Evolutionary conservation across 768 basidiomycete species (phyloP).

Genomic region (Kwoniella sp.): DNA sequence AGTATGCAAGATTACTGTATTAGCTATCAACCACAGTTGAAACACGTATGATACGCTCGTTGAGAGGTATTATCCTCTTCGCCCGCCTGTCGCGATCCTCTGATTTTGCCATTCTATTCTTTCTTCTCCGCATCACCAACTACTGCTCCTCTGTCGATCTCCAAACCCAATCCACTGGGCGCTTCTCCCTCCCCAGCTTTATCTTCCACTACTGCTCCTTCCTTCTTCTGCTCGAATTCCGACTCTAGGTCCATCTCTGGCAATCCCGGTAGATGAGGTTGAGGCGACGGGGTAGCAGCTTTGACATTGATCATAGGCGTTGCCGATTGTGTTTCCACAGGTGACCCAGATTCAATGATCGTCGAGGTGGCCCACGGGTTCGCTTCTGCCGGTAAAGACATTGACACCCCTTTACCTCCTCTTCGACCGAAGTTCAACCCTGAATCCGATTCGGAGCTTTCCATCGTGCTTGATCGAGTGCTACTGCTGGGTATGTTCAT

Average conservation of each 20-base stretch:
- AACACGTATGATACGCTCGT: too few species aligned
- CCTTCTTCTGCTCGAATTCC: not conserved
- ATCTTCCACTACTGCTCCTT: not conserved
- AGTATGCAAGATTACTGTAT: too few species aligned
- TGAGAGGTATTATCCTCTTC: too few species aligned
- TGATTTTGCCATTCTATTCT: too few species aligned
- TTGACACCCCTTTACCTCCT: slow-evolving; percentile 4
- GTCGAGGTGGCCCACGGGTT: slow-evolving; percentile 20
- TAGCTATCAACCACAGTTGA: too few species aligned
- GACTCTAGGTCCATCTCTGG: slow-evolving; percentile 3
- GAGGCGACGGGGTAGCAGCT: slow-evolving; percentile 19
- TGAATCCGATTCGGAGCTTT: not conserved
- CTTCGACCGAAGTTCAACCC: not conserved
- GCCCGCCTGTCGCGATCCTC: too few species aligned
- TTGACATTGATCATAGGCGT: slow-evolving; percentile 11
- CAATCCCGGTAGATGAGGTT: slow-evolving; percentile 5
- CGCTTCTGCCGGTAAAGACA: slow-evolving; percentile 17
- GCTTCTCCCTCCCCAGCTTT: slow-evolving; percentile 14
- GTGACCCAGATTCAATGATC: not conserved
- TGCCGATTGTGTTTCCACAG: not conserved
- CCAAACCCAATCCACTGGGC: slow-evolving; percentile 14
- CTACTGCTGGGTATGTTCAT: not conserved
- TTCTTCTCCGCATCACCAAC: not conserved
- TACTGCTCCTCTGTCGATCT: slow-evolving; percentile 8
- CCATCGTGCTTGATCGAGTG: not conserved